phyloP scores from a whole-genome alignment of 139 green algal species.

The Picochlorum sp. region DNA sequence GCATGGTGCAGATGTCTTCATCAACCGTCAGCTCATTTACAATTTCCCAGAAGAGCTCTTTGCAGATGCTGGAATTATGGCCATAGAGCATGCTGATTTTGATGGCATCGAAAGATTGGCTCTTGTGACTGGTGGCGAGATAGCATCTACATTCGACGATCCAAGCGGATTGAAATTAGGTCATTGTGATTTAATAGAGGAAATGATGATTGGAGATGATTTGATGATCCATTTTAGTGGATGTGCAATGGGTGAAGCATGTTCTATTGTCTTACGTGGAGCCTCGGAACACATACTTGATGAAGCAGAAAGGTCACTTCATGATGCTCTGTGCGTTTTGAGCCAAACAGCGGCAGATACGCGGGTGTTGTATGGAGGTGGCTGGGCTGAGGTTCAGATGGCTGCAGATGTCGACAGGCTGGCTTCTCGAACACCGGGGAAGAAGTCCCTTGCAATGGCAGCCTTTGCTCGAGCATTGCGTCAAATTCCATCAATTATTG shows the following conservation, averaged over 20 bases:
- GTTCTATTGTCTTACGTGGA: slow-evolving; percentile 93
- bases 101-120: slow-evolving; percentile 94
- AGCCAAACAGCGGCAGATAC: slow-evolving; percentile 68
- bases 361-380: slow-evolving; percentile 85
- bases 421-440: slow-evolving; percentile 78
- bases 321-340: slow-evolving; percentile 98
- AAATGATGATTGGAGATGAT: slow-evolving; percentile 96
- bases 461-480: slow-evolving; percentile 84
- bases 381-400: slow-evolving; percentile 85
- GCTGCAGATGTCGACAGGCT: slow-evolving; percentile 76
- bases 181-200: slow-evolving; percentile 77
- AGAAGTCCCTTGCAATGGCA: slow-evolving; percentile 85
- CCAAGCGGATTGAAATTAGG: slow-evolving; percentile 73
- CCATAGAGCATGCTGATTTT: slow-evolving; percentile 83
- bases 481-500: slow-evolving; percentile 86
- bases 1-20: slow-evolving; percentile 93
- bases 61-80: slow-evolving; percentile 63
- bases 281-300: slow-evolving; percentile 89
- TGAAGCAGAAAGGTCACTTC: slow-evolving; percentile 92
- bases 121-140: slow-evolving; percentile 94
- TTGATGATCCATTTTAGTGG: slow-evolving; percentile 92
- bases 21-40: slow-evolving; percentile 99
- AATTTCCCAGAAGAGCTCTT: slow-evolving; percentile 97
- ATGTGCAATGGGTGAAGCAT: slow-evolving; percentile 84
- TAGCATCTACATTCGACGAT: slow-evolving; percentile 90